Conservation (phyloP, 345 rosid species). For the Acer yangbiense region DNA sequence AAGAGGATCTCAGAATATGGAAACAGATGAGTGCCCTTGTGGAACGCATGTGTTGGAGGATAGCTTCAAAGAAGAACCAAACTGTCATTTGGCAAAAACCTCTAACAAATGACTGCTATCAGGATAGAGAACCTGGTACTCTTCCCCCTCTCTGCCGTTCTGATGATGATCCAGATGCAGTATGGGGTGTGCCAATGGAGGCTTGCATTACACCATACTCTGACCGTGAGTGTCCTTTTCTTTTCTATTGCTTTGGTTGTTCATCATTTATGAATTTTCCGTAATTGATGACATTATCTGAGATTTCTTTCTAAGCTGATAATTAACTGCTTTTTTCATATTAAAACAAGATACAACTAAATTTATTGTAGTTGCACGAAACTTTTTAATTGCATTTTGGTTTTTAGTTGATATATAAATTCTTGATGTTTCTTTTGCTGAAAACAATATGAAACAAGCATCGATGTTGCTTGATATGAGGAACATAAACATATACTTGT, state of each 20-base stretch:
- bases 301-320: constrained; percentile 4
- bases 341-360: neutral
- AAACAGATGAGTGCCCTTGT: constrained; percentile 92
- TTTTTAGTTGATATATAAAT: neutral
- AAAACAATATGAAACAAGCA: neutral
- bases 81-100: constrained; percentile 98
- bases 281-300: neutral
- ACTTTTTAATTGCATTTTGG: neutral
- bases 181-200: constrained; percentile 82
- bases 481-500: neutral
- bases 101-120: constrained; percentile 83
- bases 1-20: constrained; percentile 94
- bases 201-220: constrained; percentile 91
- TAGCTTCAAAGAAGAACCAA: constrained; percentile 89
- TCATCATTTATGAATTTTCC: neutral
- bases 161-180: constrained; percentile 92
- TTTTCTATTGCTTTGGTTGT: constrained; percentile 13
- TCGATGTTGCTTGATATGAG: neutral
- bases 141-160: constrained; percentile 91
- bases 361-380: neutral
- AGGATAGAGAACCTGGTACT: constrained; percentile 76
- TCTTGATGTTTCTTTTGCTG: neutral
- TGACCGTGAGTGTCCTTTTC: constrained; percentile 61
- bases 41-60: constrained; percentile 93
- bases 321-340: neutral